Evolutionary conservation across 805 yeast species (phyloP).

Genomic region (Saturnispora serradocipensis): DNA sequence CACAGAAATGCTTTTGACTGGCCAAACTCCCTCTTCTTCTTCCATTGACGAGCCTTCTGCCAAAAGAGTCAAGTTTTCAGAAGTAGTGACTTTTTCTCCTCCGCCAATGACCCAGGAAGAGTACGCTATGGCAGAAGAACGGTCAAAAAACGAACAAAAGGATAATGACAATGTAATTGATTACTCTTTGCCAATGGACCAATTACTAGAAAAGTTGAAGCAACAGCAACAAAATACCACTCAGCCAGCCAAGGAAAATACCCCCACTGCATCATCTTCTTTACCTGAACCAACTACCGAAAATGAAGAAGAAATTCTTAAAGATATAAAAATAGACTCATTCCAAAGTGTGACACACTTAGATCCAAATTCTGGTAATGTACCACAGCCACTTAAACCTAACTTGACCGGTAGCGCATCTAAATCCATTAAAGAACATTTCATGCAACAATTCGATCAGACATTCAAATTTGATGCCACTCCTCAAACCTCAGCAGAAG

Average conservation of each 20-base stretch:
- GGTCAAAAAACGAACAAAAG: conserved; percentile 12
- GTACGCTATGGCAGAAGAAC: conserved; percentile 7
- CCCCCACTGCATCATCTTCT: conserved; percentile 19
- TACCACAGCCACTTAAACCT: conserved; percentile 34
- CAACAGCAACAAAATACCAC: conserved; percentile 12
- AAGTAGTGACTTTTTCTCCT: conserved; percentile 39
- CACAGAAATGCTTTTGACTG: conserved; percentile 75
- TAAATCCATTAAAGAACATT: conserved; percentile 32
- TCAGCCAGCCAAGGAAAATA: neutral
- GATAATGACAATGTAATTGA: conserved; percentile 31
- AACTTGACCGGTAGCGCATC: conserved; percentile 50
- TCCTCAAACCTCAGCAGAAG: neutral
- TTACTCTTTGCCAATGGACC: conserved; percentile 69
- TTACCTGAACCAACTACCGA: conserved; percentile 20
- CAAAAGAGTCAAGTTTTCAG: conserved; percentile 64
- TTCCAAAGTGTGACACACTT: conserved; percentile 11
- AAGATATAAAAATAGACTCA: conserved; percentile 18
- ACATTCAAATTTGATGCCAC: conserved; percentile 10
- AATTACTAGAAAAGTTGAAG: conserved; percentile 42
- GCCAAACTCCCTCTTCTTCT: conserved; percentile 48
- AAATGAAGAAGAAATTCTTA: conserved; percentile 62
- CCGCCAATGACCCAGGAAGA: conserved; percentile 15
- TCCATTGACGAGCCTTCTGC: conserved; percentile 28
- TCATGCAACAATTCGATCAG: conserved; percentile 16
- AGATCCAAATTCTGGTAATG: conserved; percentile 8